Evolutionary conservation across 257 asterid genomes (phyloP).

Genomic region (Nicotiana obtusifolia): DNA sequence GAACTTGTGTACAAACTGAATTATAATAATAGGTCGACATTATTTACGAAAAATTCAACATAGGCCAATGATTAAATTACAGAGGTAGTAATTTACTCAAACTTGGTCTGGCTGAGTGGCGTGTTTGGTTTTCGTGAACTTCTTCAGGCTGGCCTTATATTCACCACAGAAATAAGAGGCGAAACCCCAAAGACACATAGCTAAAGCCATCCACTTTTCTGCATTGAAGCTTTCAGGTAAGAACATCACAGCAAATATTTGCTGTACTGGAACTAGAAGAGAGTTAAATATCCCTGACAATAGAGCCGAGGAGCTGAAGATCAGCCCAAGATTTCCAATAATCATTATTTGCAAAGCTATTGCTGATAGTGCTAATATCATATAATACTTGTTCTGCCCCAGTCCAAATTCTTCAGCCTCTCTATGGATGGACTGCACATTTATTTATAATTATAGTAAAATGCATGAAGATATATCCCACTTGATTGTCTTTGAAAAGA

Average conservation of each 20-base stretch:
- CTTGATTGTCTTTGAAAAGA: not conserved
- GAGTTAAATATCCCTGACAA: conserved; percentile 25
- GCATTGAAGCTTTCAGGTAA: conserved; percentile 29
- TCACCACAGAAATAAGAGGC: conserved; percentile 37
- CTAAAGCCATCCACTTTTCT: conserved; percentile 29
- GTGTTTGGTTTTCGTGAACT: not conserved
- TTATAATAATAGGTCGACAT: not conserved
- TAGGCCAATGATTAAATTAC: not conserved
- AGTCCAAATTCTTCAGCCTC: conserved; percentile 28
- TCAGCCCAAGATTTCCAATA: conserved; percentile 22
- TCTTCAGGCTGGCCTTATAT: conserved; percentile 9
- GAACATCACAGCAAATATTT: conserved; percentile 23
- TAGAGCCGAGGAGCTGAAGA: conserved; percentile 27
- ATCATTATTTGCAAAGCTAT: conserved; percentile 21
- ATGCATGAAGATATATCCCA: not conserved
- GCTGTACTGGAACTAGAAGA: conserved; percentile 30
- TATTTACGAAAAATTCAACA: not conserved
- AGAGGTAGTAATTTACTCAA: not conserved
- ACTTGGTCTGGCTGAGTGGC: conserved; percentile 10
- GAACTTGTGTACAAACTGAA: too few species aligned
- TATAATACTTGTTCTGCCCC: conserved; percentile 22
- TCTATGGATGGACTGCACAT: conserved; percentile 24
- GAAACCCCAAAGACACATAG: conserved; percentile 32
- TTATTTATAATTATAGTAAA: too few species aligned
- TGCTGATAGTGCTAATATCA: conserved; percentile 20